Evolutionary conservation across 176 grass and related monocot genomes (phyloP).

Genomic region (Triticum aestivum): DNA sequence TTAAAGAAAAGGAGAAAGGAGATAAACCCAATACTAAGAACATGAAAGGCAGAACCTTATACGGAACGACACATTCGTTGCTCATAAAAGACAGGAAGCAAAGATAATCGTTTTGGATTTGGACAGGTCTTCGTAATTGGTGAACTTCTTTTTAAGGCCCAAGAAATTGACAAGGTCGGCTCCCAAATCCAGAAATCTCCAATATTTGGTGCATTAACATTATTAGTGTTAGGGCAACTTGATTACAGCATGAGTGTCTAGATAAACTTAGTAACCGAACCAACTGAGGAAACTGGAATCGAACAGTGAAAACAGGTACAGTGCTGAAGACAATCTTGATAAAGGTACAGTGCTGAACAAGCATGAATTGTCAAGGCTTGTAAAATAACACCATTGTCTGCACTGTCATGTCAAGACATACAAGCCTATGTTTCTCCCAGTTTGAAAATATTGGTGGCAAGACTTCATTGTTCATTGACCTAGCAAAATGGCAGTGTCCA

Average conservation of each 20-base stretch:
- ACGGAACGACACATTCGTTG: not conserved
- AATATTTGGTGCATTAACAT: not conserved
- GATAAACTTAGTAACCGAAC: not conserved
- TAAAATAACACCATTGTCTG: not conserved
- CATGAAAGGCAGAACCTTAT: slow-evolving; percentile 15
- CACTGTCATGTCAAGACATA: not conserved
- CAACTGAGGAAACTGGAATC: not conserved
- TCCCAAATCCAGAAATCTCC: not conserved
- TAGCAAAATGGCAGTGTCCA: not conserved
- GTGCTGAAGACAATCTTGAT: not conserved
- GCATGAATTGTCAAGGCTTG: not conserved
- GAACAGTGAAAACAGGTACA: not conserved
- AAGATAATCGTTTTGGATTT: not conserved
- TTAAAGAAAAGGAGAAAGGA: not conserved
- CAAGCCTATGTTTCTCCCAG: not conserved
- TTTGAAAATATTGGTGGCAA: not conserved
- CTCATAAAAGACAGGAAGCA: not conserved
- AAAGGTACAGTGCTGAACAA: not conserved
- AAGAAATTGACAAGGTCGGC: not conserved
- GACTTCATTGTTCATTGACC: not conserved
- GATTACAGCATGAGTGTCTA: not conserved
- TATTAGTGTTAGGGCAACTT: slow-evolving; percentile 1
- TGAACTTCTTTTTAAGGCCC: not conserved
- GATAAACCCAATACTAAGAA: not conserved
- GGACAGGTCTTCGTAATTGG: not conserved